A percentile compares a stretch with the other conserved stretches of the same genome.
These are phyloP conservation scores for Cicer chorassanicum DNA, from an alignment of 306 rosid species.

Conservation along the genomic window DNA sequence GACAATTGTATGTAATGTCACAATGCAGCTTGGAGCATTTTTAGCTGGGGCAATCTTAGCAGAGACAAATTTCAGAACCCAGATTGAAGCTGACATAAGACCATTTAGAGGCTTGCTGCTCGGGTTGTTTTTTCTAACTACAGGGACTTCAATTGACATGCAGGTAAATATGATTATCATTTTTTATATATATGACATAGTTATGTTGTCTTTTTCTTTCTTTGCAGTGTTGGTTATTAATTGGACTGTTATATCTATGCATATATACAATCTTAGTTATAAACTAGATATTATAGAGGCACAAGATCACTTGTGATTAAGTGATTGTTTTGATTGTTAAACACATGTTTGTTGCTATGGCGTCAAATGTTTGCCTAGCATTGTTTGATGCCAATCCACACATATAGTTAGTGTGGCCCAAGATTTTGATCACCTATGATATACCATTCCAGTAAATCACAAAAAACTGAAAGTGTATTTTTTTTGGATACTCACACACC, in stretches of 20 bases:
- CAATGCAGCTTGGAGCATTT: conserved; percentile 96
- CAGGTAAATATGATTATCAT: conserved; percentile 61
- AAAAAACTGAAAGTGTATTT: conserved; percentile 19
- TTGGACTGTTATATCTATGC: conserved; percentile 21
- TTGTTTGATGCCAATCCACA: neutral
- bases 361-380: neutral
- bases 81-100: conserved; percentile 99
- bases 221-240: conserved; percentile 10
- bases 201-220: conserved; percentile 34
- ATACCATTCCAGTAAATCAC: conserved; percentile 20
- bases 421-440: conserved; percentile 39
- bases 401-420: neutral
- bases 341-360: neutral
- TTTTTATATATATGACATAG: conserved; percentile 7
- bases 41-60: conserved; percentile 98
- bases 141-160: conserved; percentile 91
- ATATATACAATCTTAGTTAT: conserved; percentile 24
- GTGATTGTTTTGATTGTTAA: neutral
- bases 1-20: conserved; percentile 43
- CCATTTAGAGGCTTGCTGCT: conserved; percentile 98
- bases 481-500: neutral
- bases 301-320: conserved; percentile 17
- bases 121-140: conserved; percentile 88
- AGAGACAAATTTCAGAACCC: conserved; percentile 97
- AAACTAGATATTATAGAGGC: conserved; percentile 33